Evolutionary conservation across 495 filamentous ascomycete species (phyloP).

Genomic region (Penicillium atrosanguineum): DNA sequence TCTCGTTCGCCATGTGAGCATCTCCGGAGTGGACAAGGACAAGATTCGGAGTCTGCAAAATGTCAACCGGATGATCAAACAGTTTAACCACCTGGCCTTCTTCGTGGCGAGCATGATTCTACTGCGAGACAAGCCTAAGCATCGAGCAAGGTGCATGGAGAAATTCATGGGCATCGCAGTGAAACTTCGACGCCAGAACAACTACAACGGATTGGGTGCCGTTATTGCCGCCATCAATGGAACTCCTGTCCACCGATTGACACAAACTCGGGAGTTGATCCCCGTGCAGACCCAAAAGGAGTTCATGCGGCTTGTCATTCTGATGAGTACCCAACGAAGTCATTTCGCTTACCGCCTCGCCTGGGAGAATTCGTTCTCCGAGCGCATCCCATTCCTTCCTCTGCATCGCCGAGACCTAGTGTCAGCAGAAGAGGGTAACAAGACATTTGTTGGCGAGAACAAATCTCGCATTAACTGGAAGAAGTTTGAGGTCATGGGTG

Average conservation of each 20-base stretch:
- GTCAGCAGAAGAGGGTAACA: slow-evolving; percentile 87
- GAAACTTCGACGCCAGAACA: slow-evolving; percentile 86
- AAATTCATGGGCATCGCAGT: slow-evolving; percentile 87
- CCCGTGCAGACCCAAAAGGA: slow-evolving; percentile 66
- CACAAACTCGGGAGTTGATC: slow-evolving; percentile 77
- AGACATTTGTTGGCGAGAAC: slow-evolving; percentile 73
- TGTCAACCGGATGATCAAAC: slow-evolving; percentile 88
- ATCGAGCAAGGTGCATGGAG: slow-evolving; percentile 83
- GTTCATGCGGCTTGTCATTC: slow-evolving; percentile 82
- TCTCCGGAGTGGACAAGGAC: slow-evolving; percentile 66
- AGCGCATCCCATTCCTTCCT: slow-evolving; percentile 93
- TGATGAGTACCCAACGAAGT: slow-evolving; percentile 89
- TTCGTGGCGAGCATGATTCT: slow-evolving; percentile 92
- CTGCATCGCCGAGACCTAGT: slow-evolving; percentile 86
- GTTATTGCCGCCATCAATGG: slow-evolving; percentile 91
- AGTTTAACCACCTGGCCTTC: slow-evolving; percentile 93
- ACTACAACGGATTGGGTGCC: slow-evolving; percentile 93
- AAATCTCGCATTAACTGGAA: slow-evolving; percentile 91
- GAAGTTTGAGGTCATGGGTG: slow-evolving; percentile 95
- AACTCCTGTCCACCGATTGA: slow-evolving; percentile 80
- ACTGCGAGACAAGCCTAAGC: slow-evolving; percentile 92
- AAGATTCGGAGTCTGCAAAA: slow-evolving; percentile 77
- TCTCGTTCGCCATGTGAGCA: slow-evolving; percentile 82
- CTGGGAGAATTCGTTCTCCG: slow-evolving; percentile 89
- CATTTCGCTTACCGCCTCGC: slow-evolving; percentile 93